Percentiles rank a stretch among this genome's conserved stretches.
phyloP scores from a whole-genome alignment of 2,329 filamentous ascomycete genomes.

The Colletotrichum sojae region DNA sequence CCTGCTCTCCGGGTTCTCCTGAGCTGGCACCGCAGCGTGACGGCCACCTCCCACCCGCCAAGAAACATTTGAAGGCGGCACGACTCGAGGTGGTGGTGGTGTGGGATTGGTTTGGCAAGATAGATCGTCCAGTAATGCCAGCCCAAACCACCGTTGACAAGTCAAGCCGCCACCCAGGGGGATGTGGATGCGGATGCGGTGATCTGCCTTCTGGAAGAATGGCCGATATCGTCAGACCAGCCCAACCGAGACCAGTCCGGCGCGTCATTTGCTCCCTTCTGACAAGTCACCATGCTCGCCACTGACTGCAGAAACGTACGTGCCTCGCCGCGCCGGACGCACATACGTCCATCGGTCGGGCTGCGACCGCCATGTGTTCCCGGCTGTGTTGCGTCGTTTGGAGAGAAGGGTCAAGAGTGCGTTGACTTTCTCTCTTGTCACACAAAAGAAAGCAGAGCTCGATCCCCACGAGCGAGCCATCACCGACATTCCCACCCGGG shows the following conservation, averaged over 20 bases:
- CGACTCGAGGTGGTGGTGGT: slow-evolving; percentile 9
- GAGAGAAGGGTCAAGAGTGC: background rate
- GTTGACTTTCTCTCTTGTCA: slow-evolving; percentile 17
- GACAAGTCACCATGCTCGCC: slow-evolving; percentile 12
- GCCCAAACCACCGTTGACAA: slow-evolving; percentile 24
- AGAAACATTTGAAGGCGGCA: slow-evolving; percentile 24
- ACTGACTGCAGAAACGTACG: background rate
- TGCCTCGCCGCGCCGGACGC: slow-evolving; percentile 11
- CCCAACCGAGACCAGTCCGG: slow-evolving; percentile 35
- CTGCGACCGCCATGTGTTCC: slow-evolving; percentile 33
- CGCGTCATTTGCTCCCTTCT: slow-evolving; percentile 33
- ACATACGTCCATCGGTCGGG: slow-evolving; percentile 24
- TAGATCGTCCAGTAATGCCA: slow-evolving; percentile 13
- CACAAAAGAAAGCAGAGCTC: slow-evolving; percentile 19
- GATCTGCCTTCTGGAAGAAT: slow-evolving; percentile 33
- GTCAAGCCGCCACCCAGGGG: slow-evolving; percentile 23
- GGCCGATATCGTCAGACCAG: slow-evolving; percentile 31
- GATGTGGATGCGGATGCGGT: slow-evolving; percentile 6
- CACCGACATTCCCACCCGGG: background rate
- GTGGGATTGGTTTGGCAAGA: background rate
- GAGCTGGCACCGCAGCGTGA: slow-evolving; percentile 5
- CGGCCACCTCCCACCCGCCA: slow-evolving; percentile 13
- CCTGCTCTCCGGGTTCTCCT: background rate
- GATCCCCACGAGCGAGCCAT: background rate
- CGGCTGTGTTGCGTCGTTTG: slow-evolving; percentile 4